phyloP scores from a whole-genome alignment of 306 rosid species.

The Cicer judaicum region DNA sequence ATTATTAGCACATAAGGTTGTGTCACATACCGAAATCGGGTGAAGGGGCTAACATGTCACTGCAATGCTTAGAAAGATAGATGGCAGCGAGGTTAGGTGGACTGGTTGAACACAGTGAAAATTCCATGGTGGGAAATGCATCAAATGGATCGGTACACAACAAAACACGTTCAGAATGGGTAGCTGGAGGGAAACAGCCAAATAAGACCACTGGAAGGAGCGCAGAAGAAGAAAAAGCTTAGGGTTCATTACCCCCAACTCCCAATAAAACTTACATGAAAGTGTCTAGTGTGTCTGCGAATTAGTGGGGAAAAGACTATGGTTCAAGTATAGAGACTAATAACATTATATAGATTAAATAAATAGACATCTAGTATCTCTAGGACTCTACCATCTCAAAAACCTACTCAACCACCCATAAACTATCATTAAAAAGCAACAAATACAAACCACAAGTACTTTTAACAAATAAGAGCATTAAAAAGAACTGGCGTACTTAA shows the following conservation, averaged over 20 bases:
- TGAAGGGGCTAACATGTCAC: constrained; percentile 5
- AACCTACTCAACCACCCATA: constrained; percentile 28
- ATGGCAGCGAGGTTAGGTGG: constrained; percentile 23
- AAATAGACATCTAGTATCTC: constrained; percentile 25
- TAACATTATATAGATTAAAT: constrained; percentile 16
- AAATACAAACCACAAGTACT: constrained; percentile 36
- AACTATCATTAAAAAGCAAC: constrained; percentile 44
- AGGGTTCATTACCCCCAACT: background rate
- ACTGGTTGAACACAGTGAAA: background rate
- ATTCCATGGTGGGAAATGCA: constrained; percentile 17
- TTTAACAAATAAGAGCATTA: constrained; percentile 51
- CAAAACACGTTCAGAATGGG: background rate
- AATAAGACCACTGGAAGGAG: constrained; percentile 13
- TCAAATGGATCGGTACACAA: background rate
- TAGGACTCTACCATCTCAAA: constrained; percentile 27
- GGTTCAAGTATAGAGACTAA: constrained; percentile 6
- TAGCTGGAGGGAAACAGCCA: constrained; percentile 26
- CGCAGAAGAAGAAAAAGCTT: constrained; percentile 6
- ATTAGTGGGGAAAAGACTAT: constrained; percentile 16
- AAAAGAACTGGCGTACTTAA: constrained; percentile 77
- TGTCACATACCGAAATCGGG: constrained; percentile 15
- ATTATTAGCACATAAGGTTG: background rate
- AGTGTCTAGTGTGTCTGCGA: constrained; percentile 10
- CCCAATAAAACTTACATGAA: background rate
- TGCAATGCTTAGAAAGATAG: constrained; percentile 21